These are phyloP conservation scores for Sporisorium sorghi DNA, from an alignment of 1,284 basidiomycete species.

Conservation along the genomic window DNA sequence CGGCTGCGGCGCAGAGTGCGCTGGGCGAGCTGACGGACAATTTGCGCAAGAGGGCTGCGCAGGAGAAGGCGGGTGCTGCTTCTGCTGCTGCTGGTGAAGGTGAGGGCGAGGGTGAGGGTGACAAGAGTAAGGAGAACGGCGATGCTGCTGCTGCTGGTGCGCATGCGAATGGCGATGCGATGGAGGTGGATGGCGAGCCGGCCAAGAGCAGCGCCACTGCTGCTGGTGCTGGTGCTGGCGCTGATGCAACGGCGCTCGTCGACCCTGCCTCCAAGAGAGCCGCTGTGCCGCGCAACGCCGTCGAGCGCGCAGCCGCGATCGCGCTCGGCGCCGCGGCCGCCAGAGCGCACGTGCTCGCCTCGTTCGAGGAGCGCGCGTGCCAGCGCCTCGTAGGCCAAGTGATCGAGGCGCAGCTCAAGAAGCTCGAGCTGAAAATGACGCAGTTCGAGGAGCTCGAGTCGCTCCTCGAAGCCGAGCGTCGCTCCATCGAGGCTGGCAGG, in stretches of 20 bases:
- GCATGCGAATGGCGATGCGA: slow-evolving; percentile 69
- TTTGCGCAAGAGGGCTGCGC: slow-evolving; percentile 46
- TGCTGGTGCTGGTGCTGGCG: neutral
- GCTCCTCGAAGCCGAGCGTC: slow-evolving; percentile 64
- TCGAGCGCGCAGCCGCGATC: slow-evolving; percentile 65
- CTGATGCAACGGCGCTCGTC: slow-evolving; percentile 8
- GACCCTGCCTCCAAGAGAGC: slow-evolving; percentile 48
- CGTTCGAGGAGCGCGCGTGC: slow-evolving; percentile 86
- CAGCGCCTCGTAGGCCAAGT: slow-evolving; percentile 83
- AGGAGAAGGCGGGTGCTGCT: slow-evolving; percentile 25
- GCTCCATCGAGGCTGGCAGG: slow-evolving; percentile 59
- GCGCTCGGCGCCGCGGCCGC: slow-evolving; percentile 85
- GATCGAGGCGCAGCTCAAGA: slow-evolving; percentile 89
- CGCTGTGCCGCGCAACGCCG: slow-evolving; percentile 57
- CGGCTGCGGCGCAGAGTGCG: slow-evolving; percentile 91
- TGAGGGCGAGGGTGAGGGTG: slow-evolving; percentile 21
- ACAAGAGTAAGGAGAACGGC: slow-evolving; percentile 63
- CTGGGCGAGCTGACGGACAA: slow-evolving; percentile 74
- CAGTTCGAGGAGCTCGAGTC: slow-evolving; percentile 68
- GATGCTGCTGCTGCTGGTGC: slow-evolving; percentile 72
- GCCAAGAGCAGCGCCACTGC: slow-evolving; percentile 24
- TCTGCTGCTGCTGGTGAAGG: slow-evolving; percentile 1
- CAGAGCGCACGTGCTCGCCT: slow-evolving; percentile 83
- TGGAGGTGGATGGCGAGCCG: slow-evolving; percentile 58
- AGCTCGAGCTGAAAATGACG: slow-evolving; percentile 77